A percentile compares a stretch with the other conserved stretches of the same genome.
Conservation (phyloP, 331 rosid genomes). For the Prunus yedoensis region DNA sequence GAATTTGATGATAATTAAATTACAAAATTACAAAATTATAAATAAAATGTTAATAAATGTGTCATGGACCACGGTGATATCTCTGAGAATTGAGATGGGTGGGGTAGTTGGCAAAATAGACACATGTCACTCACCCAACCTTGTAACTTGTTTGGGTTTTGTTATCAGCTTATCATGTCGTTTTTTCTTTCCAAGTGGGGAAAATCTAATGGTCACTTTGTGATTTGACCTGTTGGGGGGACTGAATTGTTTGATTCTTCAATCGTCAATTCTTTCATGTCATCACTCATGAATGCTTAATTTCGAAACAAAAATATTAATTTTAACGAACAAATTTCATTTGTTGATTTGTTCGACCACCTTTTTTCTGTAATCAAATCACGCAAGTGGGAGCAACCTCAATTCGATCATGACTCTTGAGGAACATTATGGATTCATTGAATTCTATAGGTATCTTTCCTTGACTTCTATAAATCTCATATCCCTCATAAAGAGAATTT, state of each 20-base stretch:
- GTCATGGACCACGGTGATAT: neutral
- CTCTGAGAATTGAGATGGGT: neutral
- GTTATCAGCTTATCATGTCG: slow-evolving; percentile 20
- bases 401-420: neutral
- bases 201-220: slow-evolving; percentile 60
- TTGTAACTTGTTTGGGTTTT: slow-evolving; percentile 8
- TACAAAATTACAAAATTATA: no score
- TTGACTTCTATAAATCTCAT: neutral
- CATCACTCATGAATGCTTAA: neutral
- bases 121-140: slow-evolving; percentile 40
- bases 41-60: no score
- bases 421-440: neutral
- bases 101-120: slow-evolving; percentile 17
- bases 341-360: neutral
- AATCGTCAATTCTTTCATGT: neutral
- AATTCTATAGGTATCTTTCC: neutral
- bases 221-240: slow-evolving; percentile 41
- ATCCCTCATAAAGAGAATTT: no score
- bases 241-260: slow-evolving; percentile 25
- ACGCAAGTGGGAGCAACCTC: neutral
- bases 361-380: neutral
- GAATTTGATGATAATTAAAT: no score
- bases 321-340: neutral
- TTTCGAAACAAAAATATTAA: neutral
- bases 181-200: slow-evolving; percentile 33